phyloP scores from a whole-genome alignment of 495 filamentous ascomycete genomes.

The Pyrenopolyporus hunteri region DNA sequence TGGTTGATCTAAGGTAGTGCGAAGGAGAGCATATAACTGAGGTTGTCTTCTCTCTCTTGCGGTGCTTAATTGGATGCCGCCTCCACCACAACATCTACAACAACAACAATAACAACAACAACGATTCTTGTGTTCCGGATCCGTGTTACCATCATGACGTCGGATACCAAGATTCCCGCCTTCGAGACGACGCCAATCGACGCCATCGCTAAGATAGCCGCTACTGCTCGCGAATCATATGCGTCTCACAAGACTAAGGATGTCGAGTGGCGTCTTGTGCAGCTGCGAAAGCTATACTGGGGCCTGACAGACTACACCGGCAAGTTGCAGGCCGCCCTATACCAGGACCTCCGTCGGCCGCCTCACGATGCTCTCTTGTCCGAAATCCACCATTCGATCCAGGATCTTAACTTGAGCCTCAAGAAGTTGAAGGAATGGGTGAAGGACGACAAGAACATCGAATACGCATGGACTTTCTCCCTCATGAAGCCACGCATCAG shows the following conservation, averaged over 20 bases:
- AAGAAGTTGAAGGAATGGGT: constrained; percentile 80
- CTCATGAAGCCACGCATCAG: constrained; percentile 74
- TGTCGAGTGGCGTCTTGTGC: constrained; percentile 77
- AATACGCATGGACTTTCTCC: constrained; percentile 70
- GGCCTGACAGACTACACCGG: constrained; percentile 77
- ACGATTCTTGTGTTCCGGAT: neutral
- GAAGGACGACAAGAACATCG: constrained; percentile 71
- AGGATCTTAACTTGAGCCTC: constrained; percentile 77
- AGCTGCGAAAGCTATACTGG: constrained; percentile 95
- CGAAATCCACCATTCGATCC: constrained; percentile 74
- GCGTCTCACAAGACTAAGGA: constrained; percentile 78
- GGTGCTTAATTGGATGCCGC: too few species aligned
- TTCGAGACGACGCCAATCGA: constrained; percentile 72
- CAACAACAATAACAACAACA: too few species aligned
- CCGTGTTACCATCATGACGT: constrained; percentile 39
- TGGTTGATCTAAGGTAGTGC: too few species aligned
- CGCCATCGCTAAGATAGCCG: constrained; percentile 64
- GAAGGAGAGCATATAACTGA: too few species aligned
- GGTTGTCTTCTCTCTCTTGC: too few species aligned
- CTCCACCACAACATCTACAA: too few species aligned
- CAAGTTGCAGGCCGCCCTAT: constrained; percentile 70
- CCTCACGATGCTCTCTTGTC: constrained; percentile 70
- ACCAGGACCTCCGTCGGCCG: constrained; percentile 76
- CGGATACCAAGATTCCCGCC: constrained; percentile 54
- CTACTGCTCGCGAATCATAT: constrained; percentile 67